phyloP scores from a whole-genome alignment of 805 yeast genomes.

The Ogataea parapolymorpha region DNA sequence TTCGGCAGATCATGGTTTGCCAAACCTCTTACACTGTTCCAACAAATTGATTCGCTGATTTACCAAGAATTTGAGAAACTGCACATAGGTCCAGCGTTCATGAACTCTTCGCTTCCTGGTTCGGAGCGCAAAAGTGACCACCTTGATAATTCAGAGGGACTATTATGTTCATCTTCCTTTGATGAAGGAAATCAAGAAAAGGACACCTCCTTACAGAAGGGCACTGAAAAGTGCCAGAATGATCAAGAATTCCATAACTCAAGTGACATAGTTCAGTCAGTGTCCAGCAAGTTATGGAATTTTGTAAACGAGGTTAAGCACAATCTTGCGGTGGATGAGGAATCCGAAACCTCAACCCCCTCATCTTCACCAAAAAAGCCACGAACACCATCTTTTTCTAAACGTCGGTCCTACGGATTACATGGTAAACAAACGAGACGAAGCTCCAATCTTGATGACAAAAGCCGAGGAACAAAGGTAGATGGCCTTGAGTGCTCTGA shows the following conservation, averaged over 20 bases:
- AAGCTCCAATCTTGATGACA: background rate
- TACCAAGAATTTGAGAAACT: slow-evolving; percentile 64
- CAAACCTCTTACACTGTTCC: slow-evolving; percentile 58
- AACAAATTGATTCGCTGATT: slow-evolving; percentile 63
- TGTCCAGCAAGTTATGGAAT: slow-evolving; percentile 45
- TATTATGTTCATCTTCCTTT: too few species aligned
- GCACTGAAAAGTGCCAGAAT: too few species aligned
- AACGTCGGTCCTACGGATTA: slow-evolving; percentile 29
- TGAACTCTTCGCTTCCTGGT: slow-evolving; percentile 4
- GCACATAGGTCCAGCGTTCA: slow-evolving; percentile 32
- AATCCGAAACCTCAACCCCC: slow-evolving; percentile 5
- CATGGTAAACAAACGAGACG: slow-evolving; percentile 21
- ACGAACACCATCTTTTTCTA: slow-evolving; percentile 30
- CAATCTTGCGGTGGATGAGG: slow-evolving; percentile 25
- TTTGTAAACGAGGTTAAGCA: slow-evolving; percentile 48
- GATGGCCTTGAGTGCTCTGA: too few species aligned
- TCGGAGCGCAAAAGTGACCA: background rate
- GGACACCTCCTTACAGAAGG: too few species aligned
- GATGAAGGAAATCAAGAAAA: too few species aligned
- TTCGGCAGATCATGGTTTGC: slow-evolving; percentile 34
- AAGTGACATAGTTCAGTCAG: slow-evolving; percentile 35
- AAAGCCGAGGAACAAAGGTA: background rate
- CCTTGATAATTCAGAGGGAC: too few species aligned
- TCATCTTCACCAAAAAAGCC: slow-evolving; percentile 15
- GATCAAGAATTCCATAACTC: background rate